Percentiles rank a stretch among this genome's conserved stretches.
Conservation (phyloP, 345 rosid species). For the Gossypium ekmanianum region DNA sequence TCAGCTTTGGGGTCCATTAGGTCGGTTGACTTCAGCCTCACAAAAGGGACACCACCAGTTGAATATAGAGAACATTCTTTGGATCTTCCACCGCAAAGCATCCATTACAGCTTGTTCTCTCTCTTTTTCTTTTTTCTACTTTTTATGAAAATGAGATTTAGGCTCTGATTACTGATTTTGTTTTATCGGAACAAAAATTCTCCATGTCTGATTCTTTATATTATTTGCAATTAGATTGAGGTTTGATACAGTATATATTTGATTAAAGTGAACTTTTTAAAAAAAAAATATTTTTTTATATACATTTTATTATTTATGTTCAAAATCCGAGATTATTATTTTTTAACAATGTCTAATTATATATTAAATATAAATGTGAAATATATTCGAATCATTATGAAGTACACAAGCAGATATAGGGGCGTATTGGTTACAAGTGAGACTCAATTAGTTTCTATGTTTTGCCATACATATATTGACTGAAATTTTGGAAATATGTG, state of each 20-base stretch:
- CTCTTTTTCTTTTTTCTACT: background rate
- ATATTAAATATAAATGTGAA: too few species aligned
- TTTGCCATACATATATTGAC: background rate
- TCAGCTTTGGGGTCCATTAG: slow-evolving; percentile 13
- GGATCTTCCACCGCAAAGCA: slow-evolving; percentile 26
- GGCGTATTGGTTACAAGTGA: too few species aligned
- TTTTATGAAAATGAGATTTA: background rate
- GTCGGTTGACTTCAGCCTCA: slow-evolving; percentile 2
- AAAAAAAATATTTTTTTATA: too few species aligned
- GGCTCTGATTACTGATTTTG: background rate
- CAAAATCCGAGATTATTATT: too few species aligned
- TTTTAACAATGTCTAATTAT: too few species aligned
- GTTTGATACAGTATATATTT: too few species aligned
- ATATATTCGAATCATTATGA: too few species aligned
- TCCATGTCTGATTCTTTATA: too few species aligned
- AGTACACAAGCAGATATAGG: too few species aligned
- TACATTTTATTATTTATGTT: too few species aligned
- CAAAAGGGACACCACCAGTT: background rate
- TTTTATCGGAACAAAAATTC: background rate
- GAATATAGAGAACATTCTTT: slow-evolving; percentile 21
- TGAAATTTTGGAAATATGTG: background rate
- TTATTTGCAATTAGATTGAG: too few species aligned
- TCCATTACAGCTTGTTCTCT: background rate
- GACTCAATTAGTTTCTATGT: background rate
- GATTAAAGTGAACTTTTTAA: too few species aligned